These are phyloP conservation scores for Carex myosuroides DNA, from an alignment of 176 grass and related monocot genomes.

Conservation along the genomic window DNA sequence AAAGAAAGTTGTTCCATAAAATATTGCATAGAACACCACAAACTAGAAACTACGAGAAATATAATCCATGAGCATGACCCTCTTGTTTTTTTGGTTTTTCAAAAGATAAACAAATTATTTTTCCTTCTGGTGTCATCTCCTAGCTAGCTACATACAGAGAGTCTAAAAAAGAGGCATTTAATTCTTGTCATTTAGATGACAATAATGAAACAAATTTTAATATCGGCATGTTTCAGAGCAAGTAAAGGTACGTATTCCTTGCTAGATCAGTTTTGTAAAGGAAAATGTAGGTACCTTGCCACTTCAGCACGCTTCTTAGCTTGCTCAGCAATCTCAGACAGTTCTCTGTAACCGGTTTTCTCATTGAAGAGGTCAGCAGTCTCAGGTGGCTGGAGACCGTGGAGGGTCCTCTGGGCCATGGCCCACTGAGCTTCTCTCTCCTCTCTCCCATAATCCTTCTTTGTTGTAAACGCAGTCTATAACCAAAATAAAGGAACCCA, in stretches of 20 bases:
- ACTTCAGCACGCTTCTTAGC: conserved; percentile 93
- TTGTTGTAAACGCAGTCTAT: conserved; percentile 71
- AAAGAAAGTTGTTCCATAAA: not conserved
- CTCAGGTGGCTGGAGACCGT: conserved; percentile 61
- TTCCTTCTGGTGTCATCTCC: too few species aligned
- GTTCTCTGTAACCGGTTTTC: conserved; percentile 59
- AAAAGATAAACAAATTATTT: too few species aligned
- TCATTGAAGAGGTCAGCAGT: conserved; percentile 25
- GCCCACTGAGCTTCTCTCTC: conserved; percentile 94
- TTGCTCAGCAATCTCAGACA: conserved; percentile 89
- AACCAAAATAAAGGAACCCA: not conserved
- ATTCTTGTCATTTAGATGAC: not conserved
- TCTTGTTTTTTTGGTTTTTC: not conserved
- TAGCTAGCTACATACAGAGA: not conserved
- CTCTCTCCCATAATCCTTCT: conserved; percentile 88
- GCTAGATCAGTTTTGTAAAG: not conserved
- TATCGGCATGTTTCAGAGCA: not conserved
- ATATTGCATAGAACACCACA: not conserved
- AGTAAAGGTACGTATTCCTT: not conserved
- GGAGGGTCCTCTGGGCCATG: conserved; percentile 76
- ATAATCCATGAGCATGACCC: not conserved
- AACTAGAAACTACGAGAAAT: not conserved
- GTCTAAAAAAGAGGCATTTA: not conserved
- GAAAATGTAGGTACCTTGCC: conserved; percentile 38
- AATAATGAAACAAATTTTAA: not conserved